Conservation (phyloP, 768 basidiomycete genomes). For the Leccinellum luteum region DNA sequence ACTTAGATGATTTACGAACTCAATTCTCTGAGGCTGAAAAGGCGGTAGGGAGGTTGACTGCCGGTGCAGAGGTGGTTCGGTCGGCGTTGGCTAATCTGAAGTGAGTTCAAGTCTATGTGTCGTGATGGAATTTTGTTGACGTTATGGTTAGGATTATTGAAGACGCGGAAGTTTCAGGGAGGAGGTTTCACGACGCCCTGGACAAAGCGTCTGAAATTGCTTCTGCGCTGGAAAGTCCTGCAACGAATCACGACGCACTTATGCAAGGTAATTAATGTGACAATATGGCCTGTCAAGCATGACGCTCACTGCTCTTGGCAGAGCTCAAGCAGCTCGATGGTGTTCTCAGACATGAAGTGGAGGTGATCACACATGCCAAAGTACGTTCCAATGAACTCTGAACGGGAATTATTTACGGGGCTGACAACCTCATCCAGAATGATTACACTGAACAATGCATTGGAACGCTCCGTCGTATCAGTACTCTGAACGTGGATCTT, state of each 20-base stretch:
- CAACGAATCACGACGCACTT: constrained; percentile 46
- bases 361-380: constrained; percentile 53
- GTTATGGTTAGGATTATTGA: constrained; percentile 46
- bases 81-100: constrained; percentile 42
- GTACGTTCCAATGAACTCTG: constrained; percentile 29
- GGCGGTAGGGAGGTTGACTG: constrained; percentile 49
- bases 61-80: constrained; percentile 61
- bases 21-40: constrained; percentile 56
- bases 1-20: constrained; percentile 53
- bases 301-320: constrained; percentile 26
- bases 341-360: constrained; percentile 60
- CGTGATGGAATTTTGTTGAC: neutral
- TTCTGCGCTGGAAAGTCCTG: constrained; percentile 53
- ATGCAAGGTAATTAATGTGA: constrained; percentile 49
- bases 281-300: neutral
- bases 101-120: constrained; percentile 33
- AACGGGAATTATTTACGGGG: neutral
- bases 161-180: constrained; percentile 53
- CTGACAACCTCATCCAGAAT: constrained; percentile 48
- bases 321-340: constrained; percentile 65
- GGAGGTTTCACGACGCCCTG: constrained; percentile 57
- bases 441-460: constrained; percentile 68
- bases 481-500: constrained; percentile 77
- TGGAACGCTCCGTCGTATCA: constrained; percentile 68
- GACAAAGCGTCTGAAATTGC: constrained; percentile 53